phyloP scores from a whole-genome alignment of 1,139 yeast genomes.

The Sugiyamaella neomexicana region DNA sequence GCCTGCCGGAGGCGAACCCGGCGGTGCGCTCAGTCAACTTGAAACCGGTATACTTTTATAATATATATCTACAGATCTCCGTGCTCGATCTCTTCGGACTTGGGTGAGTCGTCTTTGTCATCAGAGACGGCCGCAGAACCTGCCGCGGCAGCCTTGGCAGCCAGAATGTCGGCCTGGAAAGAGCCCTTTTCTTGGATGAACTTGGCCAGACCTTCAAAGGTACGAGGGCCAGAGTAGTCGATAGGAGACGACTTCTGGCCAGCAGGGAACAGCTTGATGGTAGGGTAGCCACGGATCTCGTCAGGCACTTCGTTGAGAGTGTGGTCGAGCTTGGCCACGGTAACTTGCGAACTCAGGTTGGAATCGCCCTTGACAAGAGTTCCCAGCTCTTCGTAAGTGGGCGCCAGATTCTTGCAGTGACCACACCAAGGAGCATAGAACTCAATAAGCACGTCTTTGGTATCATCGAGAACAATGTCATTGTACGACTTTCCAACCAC shows the following conservation, averaged over 20 bases:
- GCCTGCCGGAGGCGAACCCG: slow-evolving; percentile 3
- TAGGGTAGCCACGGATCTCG: slow-evolving; percentile 88
- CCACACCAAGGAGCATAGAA: slow-evolving; percentile 99
- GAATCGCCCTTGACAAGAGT: slow-evolving; percentile 55
- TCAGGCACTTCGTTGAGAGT: slow-evolving; percentile 85
- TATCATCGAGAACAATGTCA: slow-evolving; percentile 60
- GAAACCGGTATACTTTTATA: not conserved
- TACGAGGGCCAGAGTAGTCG: slow-evolving; percentile 69
- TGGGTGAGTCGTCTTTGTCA: slow-evolving; percentile 34
- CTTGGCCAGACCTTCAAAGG: slow-evolving; percentile 64
- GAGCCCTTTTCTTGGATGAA: slow-evolving; percentile 71
- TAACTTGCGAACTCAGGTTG: slow-evolving; percentile 49
- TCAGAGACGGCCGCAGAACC: slow-evolving; percentile 37
- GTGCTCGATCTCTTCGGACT: slow-evolving; percentile 20
- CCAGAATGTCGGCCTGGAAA: slow-evolving; percentile 55
- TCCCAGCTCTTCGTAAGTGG: slow-evolving; percentile 86
- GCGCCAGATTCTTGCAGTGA: slow-evolving; percentile 95
- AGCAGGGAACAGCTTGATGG: slow-evolving; percentile 89
- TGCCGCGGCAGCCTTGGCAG: slow-evolving; percentile 35
- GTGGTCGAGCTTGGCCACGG: slow-evolving; percentile 86
- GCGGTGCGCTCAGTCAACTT: not conserved
- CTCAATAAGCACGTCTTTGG: slow-evolving; percentile 87
- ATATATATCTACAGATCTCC: slow-evolving; percentile 24
- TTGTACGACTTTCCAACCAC: slow-evolving; percentile 87
- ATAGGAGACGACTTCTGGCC: slow-evolving; percentile 77